Conservation (phyloP, 2,329 filamentous ascomycete genomes). For the Byssothecium circinans region DNA sequence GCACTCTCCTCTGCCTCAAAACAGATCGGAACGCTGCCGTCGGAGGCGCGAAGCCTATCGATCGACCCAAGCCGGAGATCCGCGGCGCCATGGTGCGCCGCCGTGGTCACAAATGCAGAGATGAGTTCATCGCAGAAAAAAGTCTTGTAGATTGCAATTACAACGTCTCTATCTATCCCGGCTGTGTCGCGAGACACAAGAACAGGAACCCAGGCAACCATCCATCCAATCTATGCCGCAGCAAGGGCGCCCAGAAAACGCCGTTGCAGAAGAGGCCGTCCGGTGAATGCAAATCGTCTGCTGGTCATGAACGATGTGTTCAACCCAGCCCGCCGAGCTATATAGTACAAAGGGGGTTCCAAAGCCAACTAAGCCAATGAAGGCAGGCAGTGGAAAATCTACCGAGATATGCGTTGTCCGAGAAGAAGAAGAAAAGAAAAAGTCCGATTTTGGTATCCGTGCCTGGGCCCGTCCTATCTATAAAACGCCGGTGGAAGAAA, state of each 20-base stretch:
- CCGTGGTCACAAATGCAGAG: conserved; percentile 8
- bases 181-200: conserved; percentile 37
- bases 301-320: conserved; percentile 31
- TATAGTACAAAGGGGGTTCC: conserved; percentile 37
- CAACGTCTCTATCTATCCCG: conserved; percentile 33
- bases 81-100: conserved; percentile 33
- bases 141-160: conserved; percentile 40
- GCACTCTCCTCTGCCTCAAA: conserved; percentile 19
- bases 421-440: conserved; percentile 25
- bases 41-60: conserved; percentile 16
- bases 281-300: conserved; percentile 36
- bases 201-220: conserved; percentile 35
- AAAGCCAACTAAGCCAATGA: conserved; percentile 30
- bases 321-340: conserved; percentile 36
- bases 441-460: conserved; percentile 44
- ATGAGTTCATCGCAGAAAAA: conserved; percentile 16
- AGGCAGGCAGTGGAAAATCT: conserved; percentile 39
- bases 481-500: conserved; percentile 42
- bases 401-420: conserved; percentile 33
- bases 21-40: conserved; percentile 25
- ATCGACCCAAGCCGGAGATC: conserved; percentile 25
- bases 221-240: conserved; percentile 29
- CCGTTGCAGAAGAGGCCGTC: conserved; percentile 34
- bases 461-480: conserved; percentile 46
- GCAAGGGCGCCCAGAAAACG: conserved; percentile 24